Evolutionary conservation across 1,139 yeast genomes (phyloP), one percentile per base, ranked within the genome.

Genomic region (Sugiyamaella novakii): DNA sequence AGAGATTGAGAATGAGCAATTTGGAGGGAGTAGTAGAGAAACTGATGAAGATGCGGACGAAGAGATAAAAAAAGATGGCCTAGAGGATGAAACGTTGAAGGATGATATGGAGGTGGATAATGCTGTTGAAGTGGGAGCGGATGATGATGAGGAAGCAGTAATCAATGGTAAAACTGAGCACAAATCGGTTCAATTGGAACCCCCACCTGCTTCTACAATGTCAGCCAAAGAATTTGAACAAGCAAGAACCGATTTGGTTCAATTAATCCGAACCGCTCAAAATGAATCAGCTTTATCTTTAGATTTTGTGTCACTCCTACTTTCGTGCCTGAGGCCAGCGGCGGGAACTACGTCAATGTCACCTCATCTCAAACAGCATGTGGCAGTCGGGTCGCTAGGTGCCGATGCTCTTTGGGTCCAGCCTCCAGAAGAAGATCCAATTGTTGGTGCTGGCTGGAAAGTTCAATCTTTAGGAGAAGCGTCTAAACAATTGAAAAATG

Each of bases 341-440:
- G 84, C 92, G 1, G 96, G 94, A 1, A 78, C 85, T 34, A 77
- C 91, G 2, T 87, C 97, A 3, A 87, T 92, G 80, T 88, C 97
- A 0, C 92, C 96, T 1, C 91, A 84, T 66, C 72, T 92, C 54
- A 79, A 82, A 57, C 84, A 87, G 57, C 81, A 79, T 51, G 85
- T 86, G 0, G 89, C 95, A 1, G 72, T 84, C 10, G 96, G 95
- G 0, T 84, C 97, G 0, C 72, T 92, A 46, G 84, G 83, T 48
- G 77, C 92, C 11, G 95, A 85, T 59, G 57, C 65, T 2, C 65
- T 51, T 64, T 68, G 49, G 61, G 62, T 48, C 55, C 61, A 46
- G 49, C 61, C 46, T 36, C 59, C 51, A 42, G 61, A 48, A 42
- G 71, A 72, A 17, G 72, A 72, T 40, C 73, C 70, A 19, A 63